Conservation (phyloP, 192 early-diverging fungal species). For the Coemansia sp. region DNA sequence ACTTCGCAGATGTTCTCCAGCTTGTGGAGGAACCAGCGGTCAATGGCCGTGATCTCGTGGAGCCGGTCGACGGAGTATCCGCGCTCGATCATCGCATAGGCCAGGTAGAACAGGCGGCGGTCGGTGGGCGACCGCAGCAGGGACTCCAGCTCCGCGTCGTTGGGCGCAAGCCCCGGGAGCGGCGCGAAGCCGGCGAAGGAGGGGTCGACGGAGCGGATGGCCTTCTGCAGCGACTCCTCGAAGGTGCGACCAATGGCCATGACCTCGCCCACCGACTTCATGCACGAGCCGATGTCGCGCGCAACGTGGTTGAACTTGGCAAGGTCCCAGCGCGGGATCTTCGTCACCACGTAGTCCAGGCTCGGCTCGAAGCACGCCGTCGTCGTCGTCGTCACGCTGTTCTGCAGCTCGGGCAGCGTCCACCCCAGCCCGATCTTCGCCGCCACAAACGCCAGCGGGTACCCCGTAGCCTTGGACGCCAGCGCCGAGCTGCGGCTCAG, state of each 20-base stretch:
- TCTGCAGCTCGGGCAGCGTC: conserved; percentile 82
- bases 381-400: conserved; percentile 90
- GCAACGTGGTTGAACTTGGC: conserved; percentile 91
- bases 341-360: conserved; percentile 92
- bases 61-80: conserved; percentile 75
- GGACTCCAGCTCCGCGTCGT: conserved; percentile 60
- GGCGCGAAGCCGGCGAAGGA: conserved; percentile 83
- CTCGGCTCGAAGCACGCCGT: conserved; percentile 97
- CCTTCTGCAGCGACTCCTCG: conserved; percentile 96
- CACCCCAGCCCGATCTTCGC: conserved; percentile 95
- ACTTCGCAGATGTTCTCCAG: conserved; percentile 77
- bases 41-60: conserved; percentile 82
- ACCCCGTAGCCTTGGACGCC: conserved; percentile 97
- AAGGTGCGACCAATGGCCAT: conserved; percentile 98
- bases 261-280: conserved; percentile 98
- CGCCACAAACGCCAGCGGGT: conserved; percentile 96
- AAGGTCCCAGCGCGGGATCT: conserved; percentile 98
- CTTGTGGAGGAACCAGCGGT: conserved; percentile 90
- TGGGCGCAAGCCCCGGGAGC: conserved; percentile 25
- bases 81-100: conserved; percentile 77
- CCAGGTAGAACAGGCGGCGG: conserved; percentile 80
- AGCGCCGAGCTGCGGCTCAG: conserved; percentile 83
- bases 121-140: conserved; percentile 74
- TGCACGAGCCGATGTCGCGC: conserved; percentile 80
- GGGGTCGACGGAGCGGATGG: conserved; percentile 92